Evolutionary conservation across 257 asterid genomes (phyloP).

Genomic region (Capsicum pubescens): DNA sequence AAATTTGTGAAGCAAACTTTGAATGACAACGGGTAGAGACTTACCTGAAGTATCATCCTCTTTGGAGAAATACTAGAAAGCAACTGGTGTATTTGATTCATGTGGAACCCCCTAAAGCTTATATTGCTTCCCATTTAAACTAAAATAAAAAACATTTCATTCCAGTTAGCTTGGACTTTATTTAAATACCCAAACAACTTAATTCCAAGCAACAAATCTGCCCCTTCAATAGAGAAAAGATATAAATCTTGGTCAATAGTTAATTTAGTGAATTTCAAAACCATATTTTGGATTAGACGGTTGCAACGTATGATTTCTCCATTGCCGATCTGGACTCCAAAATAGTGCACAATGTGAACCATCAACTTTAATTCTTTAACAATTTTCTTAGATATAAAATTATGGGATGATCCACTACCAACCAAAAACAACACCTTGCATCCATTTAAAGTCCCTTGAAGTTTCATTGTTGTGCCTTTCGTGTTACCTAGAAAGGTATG

Average conservation of each 20-base stretch:
- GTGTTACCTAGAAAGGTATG: not conserved
- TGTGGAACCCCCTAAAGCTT: not conserved
- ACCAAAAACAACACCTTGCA: not conserved
- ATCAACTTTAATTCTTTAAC: constrained; percentile 4
- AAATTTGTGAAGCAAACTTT: not conserved
- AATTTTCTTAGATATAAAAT: not conserved
- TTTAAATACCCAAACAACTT: not conserved
- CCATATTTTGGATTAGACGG: not conserved
- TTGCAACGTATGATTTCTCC: not conserved
- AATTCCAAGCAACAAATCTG: not conserved
- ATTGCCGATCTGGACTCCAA: not conserved
- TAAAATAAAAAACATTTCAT: not conserved
- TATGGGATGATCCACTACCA: not conserved
- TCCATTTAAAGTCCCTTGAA: constrained; percentile 9
- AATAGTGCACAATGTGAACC: not conserved
- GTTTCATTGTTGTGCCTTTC: not conserved
- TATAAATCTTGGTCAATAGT: not conserved
- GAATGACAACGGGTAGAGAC: not conserved
- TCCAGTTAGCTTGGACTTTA: not conserved
- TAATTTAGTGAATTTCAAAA: not conserved
- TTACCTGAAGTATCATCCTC: not conserved
- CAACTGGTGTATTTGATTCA: not conserved
- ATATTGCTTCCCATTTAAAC: not conserved
- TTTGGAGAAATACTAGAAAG: not conserved
- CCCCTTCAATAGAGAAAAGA: not conserved